Evolutionary conservation across 306 rosid genomes (phyloP), one percentile per base, ranked within the genome.

Genomic region (Astragalus glycyphyllos): DNA sequence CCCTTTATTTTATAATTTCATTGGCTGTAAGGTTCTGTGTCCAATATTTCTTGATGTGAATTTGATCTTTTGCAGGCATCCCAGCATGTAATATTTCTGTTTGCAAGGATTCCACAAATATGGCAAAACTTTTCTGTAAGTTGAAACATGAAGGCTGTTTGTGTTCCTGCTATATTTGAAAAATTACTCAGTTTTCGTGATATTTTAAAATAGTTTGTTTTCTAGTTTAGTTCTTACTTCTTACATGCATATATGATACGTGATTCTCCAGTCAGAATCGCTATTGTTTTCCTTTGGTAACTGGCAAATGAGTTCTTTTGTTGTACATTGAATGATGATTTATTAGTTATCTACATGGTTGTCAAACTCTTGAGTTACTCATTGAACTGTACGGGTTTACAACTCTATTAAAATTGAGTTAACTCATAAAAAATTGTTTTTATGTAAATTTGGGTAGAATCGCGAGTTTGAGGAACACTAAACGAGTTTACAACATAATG

Each of bases 91-190:
- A 85, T 94, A 75, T 94, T 94, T 77, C 97, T 94, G 46, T 82
- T 77, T 80, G 92, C 99, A 69, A 89, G 92, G 89, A 85, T 94
- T 74, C 99, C 99, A 16, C 99, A 94, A 84, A 89, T 94, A 83
- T 89, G 95, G 97, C 81, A 74, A 62, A 94, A 94, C 82, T 94
- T 91, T 65, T 87, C 96, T 47, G 97, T 94, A 79, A 94, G 97
- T 89, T 37, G 56, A 76, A 75, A 74, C 48, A 67, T 40, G 5
- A 78, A 64, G 23, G 16, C 57, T 26, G 31, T 53, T 16, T 77
- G 16, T 66, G 29, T 58, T 64, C 34, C 45, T 58, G 42, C 67
- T 77, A 50, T 58, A 67, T 79, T 70, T 75, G 54, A 51, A 20
- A 48, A n/a, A 26, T 14, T 66, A 65, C 61, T 6, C 23, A 40